Percentiles rank a stretch among this genome's conserved stretches.
phyloP scores from a whole-genome alignment of 2,329 filamentous ascomycete genomes.

The Dactylellina leptospora region DNA sequence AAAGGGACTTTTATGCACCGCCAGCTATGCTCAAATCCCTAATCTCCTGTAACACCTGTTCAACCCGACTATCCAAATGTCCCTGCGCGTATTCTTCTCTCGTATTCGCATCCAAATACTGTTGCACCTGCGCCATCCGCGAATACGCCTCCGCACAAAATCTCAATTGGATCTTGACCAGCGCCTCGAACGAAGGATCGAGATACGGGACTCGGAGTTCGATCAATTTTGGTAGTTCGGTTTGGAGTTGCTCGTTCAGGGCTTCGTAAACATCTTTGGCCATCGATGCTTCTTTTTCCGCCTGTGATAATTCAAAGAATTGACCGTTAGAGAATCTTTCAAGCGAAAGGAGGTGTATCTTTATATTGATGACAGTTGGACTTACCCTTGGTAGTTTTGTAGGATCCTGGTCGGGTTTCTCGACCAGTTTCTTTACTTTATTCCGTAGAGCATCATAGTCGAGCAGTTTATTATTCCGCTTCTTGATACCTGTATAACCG shows the following conservation, averaged over 20 bases:
- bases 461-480: slow-evolving; percentile 96
- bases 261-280: slow-evolving; percentile 93
- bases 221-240: slow-evolving; percentile 92
- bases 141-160: slow-evolving; percentile 97
- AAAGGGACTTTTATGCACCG: slow-evolving; percentile 65
- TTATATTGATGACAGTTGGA: not conserved
- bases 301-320: slow-evolving; percentile 58
- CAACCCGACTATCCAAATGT: slow-evolving; percentile 87
- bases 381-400: slow-evolving; percentile 84
- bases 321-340: not conserved
- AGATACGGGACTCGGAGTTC: slow-evolving; percentile 96
- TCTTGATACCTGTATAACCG: slow-evolving; percentile 78
- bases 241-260: slow-evolving; percentile 93
- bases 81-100: slow-evolving; percentile 95
- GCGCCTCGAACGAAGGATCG: slow-evolving; percentile 94
- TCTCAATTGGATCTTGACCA: slow-evolving; percentile 96
- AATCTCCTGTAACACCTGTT: slow-evolving; percentile 96
- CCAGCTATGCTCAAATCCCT: slow-evolving; percentile 90
- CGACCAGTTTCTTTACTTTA: slow-evolving; percentile 94
- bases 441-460: slow-evolving; percentile 96
- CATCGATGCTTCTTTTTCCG: slow-evolving; percentile 96
- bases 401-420: slow-evolving; percentile 98
- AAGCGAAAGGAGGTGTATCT: not conserved
- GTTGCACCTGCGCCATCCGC: slow-evolving; percentile 98
- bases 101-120: slow-evolving; percentile 94